Evolutionary conservation across 2,329 filamentous ascomycete genomes (phyloP), one percentile per base, ranked within the genome.

Genomic region (Fusarium sp.): DNA sequence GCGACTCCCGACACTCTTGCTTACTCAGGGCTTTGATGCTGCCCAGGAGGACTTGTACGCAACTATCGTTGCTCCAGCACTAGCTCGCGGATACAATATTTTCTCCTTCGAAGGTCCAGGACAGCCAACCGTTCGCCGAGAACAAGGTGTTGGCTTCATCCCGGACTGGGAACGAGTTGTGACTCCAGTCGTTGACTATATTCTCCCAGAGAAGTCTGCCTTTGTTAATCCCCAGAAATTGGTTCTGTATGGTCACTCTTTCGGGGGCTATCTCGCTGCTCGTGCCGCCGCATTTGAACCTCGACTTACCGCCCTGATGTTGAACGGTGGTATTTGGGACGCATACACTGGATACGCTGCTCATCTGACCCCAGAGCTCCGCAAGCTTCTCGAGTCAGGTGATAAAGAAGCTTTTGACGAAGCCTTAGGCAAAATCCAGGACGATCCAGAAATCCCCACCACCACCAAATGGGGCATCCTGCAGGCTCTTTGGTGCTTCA

Each of bases 401-500:
- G 22, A 75, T 5, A 53, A 74, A 3, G 45, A 62, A n/a, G 41
- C 45, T 0, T 78, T 79, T 22, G 76, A 79, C 39, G 51, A 73
- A 4, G 39, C 58, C 7, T n/a, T 65, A 17, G 1, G 54, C 9
- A 39, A 41, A 5, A 39, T 68, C 4, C 47, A 70, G 6, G 50
- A 66, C 4, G 63, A 62, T n/a, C 68, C 74, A 2, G 28, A 69
- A 6, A 28, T 51, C 3, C 42, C 74, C 12, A 77, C 80, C 0
- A 50, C 32, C 20, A 47, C 75, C 12, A 73, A 74, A 26, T 83
- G 81, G 81, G 79, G 72, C 41, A 48, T 82, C 10, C 70, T 77
- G 2, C 80, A 83, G 36, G 81, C 78, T 5, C 69, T 82, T 4
- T 82, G 81, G 81, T 72, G 74, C 2, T 83, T 82, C 61, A 74